Evolutionary conservation across 768 basidiomycete species (phyloP).

Genomic region (Bullera alba): DNA sequence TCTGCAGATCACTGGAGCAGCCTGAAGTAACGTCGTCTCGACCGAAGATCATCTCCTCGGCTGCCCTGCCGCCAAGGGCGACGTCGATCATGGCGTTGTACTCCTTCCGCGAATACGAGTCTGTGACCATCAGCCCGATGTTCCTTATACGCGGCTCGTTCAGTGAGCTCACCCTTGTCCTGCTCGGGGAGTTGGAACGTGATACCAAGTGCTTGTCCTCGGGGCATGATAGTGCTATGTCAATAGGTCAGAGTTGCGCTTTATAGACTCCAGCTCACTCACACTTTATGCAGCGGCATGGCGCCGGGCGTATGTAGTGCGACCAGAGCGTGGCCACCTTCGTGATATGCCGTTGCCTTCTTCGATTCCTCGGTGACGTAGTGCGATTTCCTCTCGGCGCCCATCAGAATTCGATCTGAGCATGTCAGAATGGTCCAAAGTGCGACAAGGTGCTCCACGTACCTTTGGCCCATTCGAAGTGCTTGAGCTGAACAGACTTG

Average conservation of each 20-base stretch:
- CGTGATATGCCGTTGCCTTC: conserved; percentile 89
- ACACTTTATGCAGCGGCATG: conserved; percentile 92
- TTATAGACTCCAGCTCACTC: conserved; percentile 8
- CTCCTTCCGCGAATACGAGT: conserved; percentile 45
- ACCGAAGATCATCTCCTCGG: conserved; percentile 90
- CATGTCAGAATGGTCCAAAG: neutral
- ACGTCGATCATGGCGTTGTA: conserved; percentile 65
- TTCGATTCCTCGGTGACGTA: conserved; percentile 83
- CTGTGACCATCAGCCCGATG: conserved; percentile 7
- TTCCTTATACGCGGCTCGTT: neutral
- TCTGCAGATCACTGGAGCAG: conserved; percentile 75
- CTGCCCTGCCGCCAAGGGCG: conserved; percentile 86
- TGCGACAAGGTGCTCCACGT: conserved; percentile 1
- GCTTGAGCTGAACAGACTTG: conserved; percentile 62
- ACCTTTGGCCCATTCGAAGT: conserved; percentile 98
- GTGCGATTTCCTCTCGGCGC: conserved; percentile 83
- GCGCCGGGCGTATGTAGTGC: conserved; percentile 91
- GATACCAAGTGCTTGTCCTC: conserved; percentile 79
- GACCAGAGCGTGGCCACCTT: conserved; percentile 84
- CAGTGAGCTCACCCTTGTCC: conserved; percentile 39
- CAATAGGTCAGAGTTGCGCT: neutral
- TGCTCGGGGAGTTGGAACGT: conserved; percentile 48
- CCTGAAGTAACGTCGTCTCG: conserved; percentile 82
- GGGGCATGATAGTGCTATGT: conserved; percentile 74
- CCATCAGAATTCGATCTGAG: conserved; percentile 91